Base-by-base conservation (phyloP, 2,329 filamentous ascomycete genomes). In the Neophaeococcomyces mojaviensis region DNA sequence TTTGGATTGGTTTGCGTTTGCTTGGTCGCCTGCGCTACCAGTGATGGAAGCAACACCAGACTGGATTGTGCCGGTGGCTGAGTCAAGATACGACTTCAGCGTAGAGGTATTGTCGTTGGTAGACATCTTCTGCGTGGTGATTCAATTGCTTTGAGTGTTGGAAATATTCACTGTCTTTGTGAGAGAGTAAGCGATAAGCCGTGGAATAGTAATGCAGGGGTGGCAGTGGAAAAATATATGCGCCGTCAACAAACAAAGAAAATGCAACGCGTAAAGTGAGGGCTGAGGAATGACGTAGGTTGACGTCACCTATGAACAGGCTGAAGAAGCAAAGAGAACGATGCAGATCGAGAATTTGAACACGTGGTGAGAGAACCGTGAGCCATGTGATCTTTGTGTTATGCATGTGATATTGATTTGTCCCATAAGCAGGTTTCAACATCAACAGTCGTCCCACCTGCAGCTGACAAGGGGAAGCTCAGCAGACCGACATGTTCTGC, bases 81-180 rank as follows among this genome's bases (percentile, higher is more conserved):
- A 77, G 74, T 89, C 83, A 57, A 86, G 62, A 68, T 82, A 82
- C 47, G 86, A 84, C 74, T 90, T 78, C 61, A 89, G 75, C 53
- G 88, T 92, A 52, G 87, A 94, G 56, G 83, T 63, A 49, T 55
- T 56, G 37, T 57, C 53, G 48, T 49, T 49, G 33, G 18, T 22
- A 30, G 41, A 44, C 41, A 44, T 44, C 8, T 16, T 42, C 3
- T 4, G 19, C n/a, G 18, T 19, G 19, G 19, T 18, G 35, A 5
- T 35, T 35, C 13, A 35, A 35, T 6, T 7, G n/a, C 7, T 6
- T 35, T 35, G 33, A 7, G 33, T 35, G 33, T 6, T 6, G n/a
- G 33, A 15, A 18, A 35, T 15, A 35, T 35, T 13, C n/a, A n/a
- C n/a, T n/a, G n/a, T n/a, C n/a, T n/a, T n/a, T n/a, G n/a, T n/a